A percentile compares a stretch with the other conserved stretches of the same genome.
These are phyloP conservation scores for Neofusicoccum sp. DNA, from an alignment of 2,329 filamentous ascomycete genomes.

Conservation along the genomic window DNA sequence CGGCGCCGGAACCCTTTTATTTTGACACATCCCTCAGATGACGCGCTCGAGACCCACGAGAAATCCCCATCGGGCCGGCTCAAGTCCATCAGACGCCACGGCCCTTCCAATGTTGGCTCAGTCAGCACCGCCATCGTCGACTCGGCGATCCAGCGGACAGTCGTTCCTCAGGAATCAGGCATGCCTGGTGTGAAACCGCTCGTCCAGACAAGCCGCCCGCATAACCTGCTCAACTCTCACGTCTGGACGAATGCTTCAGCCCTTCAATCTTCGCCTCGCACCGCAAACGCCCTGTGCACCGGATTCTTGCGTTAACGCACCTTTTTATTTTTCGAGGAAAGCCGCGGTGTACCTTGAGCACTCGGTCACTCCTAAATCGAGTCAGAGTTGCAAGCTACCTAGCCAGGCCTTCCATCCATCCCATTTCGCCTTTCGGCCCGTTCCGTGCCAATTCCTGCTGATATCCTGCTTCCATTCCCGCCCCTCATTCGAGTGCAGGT, in stretches of 20 bases:
- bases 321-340: not conserved
- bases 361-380: not conserved
- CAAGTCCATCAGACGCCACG: not conserved
- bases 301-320: conserved; percentile 1
- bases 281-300: not conserved
- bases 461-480: not conserved
- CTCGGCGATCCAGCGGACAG: not conserved
- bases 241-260: too few relatives aligned
- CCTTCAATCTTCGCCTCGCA: too few relatives aligned
- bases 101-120: not conserved
- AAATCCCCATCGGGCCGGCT: too few relatives aligned
- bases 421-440: not conserved
- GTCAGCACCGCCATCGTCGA: not conserved
- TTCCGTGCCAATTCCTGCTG: not conserved
- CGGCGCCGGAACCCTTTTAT: too few relatives aligned
- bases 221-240: too few relatives aligned
- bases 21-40: too few relatives aligned
- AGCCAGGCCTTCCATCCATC: not conserved
- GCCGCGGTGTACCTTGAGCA: not conserved
- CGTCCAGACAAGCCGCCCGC: too few relatives aligned
- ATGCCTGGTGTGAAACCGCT: too few relatives aligned
- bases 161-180: not conserved
- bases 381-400: not conserved
- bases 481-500: too few relatives aligned
- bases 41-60: too few relatives aligned